A percentile compares a stretch with the other conserved stretches of the same genome.
Evolutionary conservation across 257 asterid species (phyloP).

Genomic region (Schizonepeta tenuifolia): DNA sequence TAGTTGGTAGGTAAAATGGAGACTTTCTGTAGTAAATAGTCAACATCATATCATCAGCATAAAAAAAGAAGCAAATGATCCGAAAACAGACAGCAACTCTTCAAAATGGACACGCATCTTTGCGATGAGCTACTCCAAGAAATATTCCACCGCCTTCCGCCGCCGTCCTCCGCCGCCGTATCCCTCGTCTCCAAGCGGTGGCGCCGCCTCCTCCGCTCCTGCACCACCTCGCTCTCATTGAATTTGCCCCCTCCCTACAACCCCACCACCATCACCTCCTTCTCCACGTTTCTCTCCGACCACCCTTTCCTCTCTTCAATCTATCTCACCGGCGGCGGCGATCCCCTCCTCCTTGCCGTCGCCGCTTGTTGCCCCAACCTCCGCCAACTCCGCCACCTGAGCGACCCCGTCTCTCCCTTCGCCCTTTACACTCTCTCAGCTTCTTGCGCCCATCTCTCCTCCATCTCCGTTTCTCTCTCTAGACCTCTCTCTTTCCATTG

Average conservation of each 20-base stretch:
- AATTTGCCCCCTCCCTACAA: slow-evolving; percentile 42
- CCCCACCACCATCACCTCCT: slow-evolving; percentile 39
- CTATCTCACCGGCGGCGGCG: slow-evolving; percentile 39
- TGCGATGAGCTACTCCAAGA: slow-evolving; percentile 87
- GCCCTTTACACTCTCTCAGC: slow-evolving; percentile 50
- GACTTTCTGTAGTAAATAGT: slow-evolving; percentile 9
- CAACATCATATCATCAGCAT: slow-evolving; percentile 1
- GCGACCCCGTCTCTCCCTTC: slow-evolving; percentile 47
- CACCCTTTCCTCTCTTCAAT: slow-evolving; percentile 64
- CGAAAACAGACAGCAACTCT: not conserved
- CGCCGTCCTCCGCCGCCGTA: slow-evolving; percentile 56
- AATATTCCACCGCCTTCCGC: slow-evolving; percentile 81
- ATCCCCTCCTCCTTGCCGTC: slow-evolving; percentile 43
- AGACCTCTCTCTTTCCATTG: slow-evolving; percentile 64
- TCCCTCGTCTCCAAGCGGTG: slow-evolving; percentile 76
- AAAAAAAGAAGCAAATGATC: not conserved
- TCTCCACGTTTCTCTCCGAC: slow-evolving; percentile 51
- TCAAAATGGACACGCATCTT: slow-evolving; percentile 62
- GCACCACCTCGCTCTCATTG: slow-evolving; percentile 65
- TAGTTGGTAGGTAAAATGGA: slow-evolving; percentile 4
- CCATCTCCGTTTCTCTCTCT: slow-evolving; percentile 50
- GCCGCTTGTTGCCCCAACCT: slow-evolving; percentile 67
- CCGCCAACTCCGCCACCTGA: slow-evolving; percentile 46
- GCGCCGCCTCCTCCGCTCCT: slow-evolving; percentile 69
- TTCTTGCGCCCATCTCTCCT: slow-evolving; percentile 57